Percentiles rank a stretch among this genome's conserved stretches.
Conservation (phyloP, 257 asterid species). For the Linderniella brevidens region DNA sequence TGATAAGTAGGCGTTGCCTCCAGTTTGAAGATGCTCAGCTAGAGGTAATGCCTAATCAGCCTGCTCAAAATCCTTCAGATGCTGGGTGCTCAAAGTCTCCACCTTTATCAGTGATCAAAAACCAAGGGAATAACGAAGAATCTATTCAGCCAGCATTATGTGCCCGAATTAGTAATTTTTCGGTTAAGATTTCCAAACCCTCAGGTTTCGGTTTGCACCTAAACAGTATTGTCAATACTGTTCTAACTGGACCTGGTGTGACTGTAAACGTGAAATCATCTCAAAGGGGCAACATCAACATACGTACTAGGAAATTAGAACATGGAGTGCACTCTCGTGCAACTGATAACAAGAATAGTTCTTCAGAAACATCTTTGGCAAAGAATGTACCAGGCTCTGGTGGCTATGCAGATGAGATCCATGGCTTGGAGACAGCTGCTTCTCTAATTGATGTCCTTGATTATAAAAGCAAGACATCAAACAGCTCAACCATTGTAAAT, state of each 20-base stretch:
- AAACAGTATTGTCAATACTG: conserved; percentile 42
- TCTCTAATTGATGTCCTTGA: conserved; percentile 11
- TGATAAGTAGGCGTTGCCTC: conserved; percentile 42
- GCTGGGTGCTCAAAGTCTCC: conserved; percentile 19
- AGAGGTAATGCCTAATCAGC: conserved; percentile 11
- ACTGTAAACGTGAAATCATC: conserved; percentile 25
- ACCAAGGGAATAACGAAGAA: conserved; percentile 18
- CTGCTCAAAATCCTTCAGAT: conserved; percentile 17
- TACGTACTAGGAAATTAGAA: conserved; percentile 23
- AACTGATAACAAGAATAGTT: conserved; percentile 13
- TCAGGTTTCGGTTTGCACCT: conserved; percentile 66
- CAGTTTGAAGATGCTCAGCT: conserved; percentile 44
- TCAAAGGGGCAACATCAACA: conserved; percentile 22
- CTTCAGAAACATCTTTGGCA: conserved; percentile 16
- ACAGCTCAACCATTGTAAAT: conserved; percentile 15
- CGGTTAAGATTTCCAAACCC: conserved; percentile 29
- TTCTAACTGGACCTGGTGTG: conserved; percentile 29
- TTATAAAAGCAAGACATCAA: conserved; percentile 13
- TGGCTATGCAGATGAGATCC: conserved; percentile 9
- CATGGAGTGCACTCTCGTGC: conserved; percentile 15
- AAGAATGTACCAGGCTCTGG: conserved; percentile 17
- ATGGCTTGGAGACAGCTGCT: conserved; percentile 14
- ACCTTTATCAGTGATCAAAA: conserved; percentile 16
- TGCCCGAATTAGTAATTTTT: conserved; percentile 17
- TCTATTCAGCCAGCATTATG: conserved; percentile 10